Conservation (phyloP, 2,329 filamentous ascomycete genomes). For the Fusarium verrucosum region DNA sequence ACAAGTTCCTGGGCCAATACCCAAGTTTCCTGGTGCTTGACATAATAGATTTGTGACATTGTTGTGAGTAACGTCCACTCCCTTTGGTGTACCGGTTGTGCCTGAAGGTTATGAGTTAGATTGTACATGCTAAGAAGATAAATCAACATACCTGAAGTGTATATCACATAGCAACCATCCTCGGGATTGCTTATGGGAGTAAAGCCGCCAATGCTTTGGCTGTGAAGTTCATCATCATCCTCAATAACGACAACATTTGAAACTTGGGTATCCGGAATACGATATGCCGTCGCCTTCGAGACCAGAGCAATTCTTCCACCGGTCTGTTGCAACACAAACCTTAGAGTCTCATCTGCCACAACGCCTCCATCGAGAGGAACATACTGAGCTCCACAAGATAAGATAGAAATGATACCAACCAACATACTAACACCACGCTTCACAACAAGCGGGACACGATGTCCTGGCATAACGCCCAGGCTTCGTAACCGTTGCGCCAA, state of each 20-base stretch:
- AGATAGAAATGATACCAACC: constrained; percentile 63
- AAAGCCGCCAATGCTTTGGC: neutral
- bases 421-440: constrained; percentile 66
- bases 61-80: constrained; percentile 65
- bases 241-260: constrained; percentile 46
- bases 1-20: constrained; percentile 58
- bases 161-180: constrained; percentile 60
- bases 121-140: fast-evolving
- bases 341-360: constrained; percentile 58
- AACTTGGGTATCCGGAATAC: constrained; percentile 31
- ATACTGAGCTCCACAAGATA: constrained; percentile 67
- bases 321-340: constrained; percentile 60
- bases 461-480: constrained; percentile 55
- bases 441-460: constrained; percentile 64
- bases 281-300: constrained; percentile 49
- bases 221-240: constrained; percentile 12
- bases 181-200: constrained; percentile 27
- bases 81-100: constrained; percentile 67
- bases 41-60: constrained; percentile 65
- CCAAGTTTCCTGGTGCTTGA: constrained; percentile 59
- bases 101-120: constrained; percentile 37
- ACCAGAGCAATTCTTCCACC: constrained; percentile 56
- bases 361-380: constrained; percentile 67
- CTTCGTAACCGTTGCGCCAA: constrained; percentile 52
- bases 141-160: constrained; percentile 58